Evolutionary conservation across 1,284 basidiomycete genomes (phyloP).

Genomic region (Phaffia rhodozyma): DNA sequence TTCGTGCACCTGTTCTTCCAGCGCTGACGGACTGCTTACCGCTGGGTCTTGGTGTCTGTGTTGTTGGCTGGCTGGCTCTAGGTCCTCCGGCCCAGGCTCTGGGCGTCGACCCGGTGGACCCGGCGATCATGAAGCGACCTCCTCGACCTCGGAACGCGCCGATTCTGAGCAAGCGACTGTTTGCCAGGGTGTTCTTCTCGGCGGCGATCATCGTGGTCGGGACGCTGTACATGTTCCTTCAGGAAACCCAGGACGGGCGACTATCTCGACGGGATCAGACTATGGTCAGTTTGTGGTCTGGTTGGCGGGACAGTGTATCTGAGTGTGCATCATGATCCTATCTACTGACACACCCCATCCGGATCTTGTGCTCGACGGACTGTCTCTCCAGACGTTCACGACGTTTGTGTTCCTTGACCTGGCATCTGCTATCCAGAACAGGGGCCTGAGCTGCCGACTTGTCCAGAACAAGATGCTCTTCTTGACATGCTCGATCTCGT

Average conservation of each 20-base stretch:
- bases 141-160: constrained; percentile 80
- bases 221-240: constrained; percentile 76
- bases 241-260: constrained; percentile 51
- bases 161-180: constrained; percentile 62
- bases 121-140: constrained; percentile 74
- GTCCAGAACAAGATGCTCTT: constrained; percentile 80
- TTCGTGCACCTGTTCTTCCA: constrained; percentile 15
- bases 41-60: too few relatives aligned
- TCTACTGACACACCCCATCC: too few relatives aligned
- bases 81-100: constrained; percentile 91
- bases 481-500: constrained; percentile 70
- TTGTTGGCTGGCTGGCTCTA: constrained; percentile 26
- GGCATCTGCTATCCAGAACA: constrained; percentile 85
- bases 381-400: constrained; percentile 67
- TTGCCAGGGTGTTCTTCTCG: constrained; percentile 74
- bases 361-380: too few relatives aligned
- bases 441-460: constrained; percentile 68
- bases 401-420: constrained; percentile 95
- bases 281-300: constrained; percentile 56
- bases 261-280: constrained; percentile 81
- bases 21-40: not conserved
- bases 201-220: constrained; percentile 81
- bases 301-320: too few relatives aligned
- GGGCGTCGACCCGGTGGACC: constrained; percentile 91
- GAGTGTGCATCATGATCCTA: too few relatives aligned